A percentile compares a stretch with the other conserved stretches of the same genome.
Conservation (phyloP, 768 basidiomycete species). For the Russula emetica region DNA sequence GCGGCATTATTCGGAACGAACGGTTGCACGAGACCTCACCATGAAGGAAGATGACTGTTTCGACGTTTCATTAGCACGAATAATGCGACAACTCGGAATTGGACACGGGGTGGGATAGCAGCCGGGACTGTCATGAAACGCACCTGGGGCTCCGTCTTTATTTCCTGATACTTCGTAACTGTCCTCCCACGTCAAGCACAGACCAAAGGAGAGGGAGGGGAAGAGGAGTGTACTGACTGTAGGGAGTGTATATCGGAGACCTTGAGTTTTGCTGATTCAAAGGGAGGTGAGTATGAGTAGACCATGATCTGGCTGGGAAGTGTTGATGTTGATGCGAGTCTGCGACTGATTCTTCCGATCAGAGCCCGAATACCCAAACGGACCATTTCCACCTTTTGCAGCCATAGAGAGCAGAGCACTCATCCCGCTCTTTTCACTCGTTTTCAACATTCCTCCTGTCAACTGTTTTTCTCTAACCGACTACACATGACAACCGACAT, state of each 20-base stretch:
- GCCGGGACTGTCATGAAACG: conserved; percentile 1
- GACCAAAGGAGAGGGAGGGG: too few species aligned
- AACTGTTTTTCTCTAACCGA: background rate
- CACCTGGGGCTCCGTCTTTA: conserved; percentile 24
- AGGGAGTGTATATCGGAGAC: conserved; percentile 27
- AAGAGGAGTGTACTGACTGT: conserved; percentile 17
- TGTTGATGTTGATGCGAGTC: too few species aligned
- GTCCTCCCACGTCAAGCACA: background rate
- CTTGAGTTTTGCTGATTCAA: conserved; percentile 23
- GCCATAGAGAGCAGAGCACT: background rate
- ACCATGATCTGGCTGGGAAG: conserved; percentile 2
- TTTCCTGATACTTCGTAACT: conserved; percentile 29
- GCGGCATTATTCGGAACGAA: background rate
- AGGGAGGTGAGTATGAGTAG: conserved; percentile 22
- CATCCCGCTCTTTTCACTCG: too few species aligned
- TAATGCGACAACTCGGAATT: background rate
- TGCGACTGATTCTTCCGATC: background rate
- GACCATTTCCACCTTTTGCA: conserved; percentile 8
- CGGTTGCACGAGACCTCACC: conserved; percentile 15
- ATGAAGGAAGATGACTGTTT: conserved; percentile 27
- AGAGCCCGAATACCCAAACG: conserved; percentile 15
- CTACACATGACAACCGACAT: background rate
- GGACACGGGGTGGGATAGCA: background rate
- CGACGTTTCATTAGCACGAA: background rate
- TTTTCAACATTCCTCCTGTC: background rate